A percentile compares a stretch with the other conserved stretches of the same genome.
Conservation (phyloP, 176 grass and related monocot genomes). For the Elymus sibiricus region DNA sequence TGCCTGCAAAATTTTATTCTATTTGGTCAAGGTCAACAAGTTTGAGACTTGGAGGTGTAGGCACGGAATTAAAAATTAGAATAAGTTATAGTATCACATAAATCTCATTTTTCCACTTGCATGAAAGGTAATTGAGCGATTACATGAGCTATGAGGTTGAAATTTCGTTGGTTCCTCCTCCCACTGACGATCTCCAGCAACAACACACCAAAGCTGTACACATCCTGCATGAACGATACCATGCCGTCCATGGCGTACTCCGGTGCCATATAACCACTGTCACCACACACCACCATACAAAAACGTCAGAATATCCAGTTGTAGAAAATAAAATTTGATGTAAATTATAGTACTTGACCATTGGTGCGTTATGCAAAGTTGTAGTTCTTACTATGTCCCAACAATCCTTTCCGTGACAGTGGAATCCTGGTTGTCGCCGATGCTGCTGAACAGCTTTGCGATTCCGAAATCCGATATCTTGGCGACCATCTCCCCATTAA, state of each 20-base stretch:
- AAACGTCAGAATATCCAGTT: background rate
- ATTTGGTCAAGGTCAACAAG: background rate
- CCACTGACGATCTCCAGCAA: slow-evolving; percentile 66
- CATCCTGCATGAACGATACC: slow-evolving; percentile 54
- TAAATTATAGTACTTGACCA: background rate
- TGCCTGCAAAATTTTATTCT: slow-evolving; percentile 8
- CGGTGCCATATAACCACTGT: slow-evolving; percentile 49
- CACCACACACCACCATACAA: background rate
- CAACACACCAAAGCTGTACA: slow-evolving; percentile 75
- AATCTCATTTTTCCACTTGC: background rate
- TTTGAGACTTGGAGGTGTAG: background rate
- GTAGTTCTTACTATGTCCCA: slow-evolving; percentile 45
- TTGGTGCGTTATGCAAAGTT: background rate
- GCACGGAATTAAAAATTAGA: background rate
- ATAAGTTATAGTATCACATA: background rate
- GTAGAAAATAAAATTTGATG: background rate
- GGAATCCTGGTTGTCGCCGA: slow-evolving; percentile 7
- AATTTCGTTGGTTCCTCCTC: slow-evolving; percentile 13
- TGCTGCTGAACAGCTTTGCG: slow-evolving; percentile 31
- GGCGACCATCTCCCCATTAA: slow-evolving; percentile 54
- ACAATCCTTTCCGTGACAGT: slow-evolving; percentile 37
- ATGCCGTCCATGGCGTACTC: slow-evolving; percentile 44
- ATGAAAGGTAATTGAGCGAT: background rate
- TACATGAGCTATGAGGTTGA: slow-evolving; percentile 36
- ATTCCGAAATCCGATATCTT: slow-evolving; percentile 77